Evolutionary conservation across 2,329 filamentous ascomycete genomes (phyloP).

Genomic region (Stenocarpella maydis): DNA sequence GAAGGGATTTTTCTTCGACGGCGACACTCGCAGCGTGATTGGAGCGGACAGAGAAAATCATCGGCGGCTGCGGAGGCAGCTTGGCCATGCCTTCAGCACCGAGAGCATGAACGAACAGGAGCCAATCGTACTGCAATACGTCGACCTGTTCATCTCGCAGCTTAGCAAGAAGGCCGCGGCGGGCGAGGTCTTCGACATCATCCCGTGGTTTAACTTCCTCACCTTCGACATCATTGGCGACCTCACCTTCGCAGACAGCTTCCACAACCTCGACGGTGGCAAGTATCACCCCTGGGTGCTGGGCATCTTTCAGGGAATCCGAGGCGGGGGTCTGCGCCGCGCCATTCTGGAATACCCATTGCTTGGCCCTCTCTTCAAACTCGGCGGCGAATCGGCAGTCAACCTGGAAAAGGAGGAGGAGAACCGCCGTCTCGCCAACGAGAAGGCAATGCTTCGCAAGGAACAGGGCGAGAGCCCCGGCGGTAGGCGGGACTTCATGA

Average conservation of each 20-base stretch:
- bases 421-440: neutral
- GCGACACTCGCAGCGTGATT: neutral
- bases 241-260: constrained; percentile 37
- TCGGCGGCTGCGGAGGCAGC: constrained; percentile 18
- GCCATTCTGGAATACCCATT: neutral
- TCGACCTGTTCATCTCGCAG: constrained; percentile 11
- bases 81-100: constrained; percentile 28
- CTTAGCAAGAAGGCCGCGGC: constrained; percentile 16
- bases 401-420: constrained; percentile 21
- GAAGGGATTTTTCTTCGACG: neutral
- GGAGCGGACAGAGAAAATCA: constrained; percentile 2
- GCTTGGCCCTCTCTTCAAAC: neutral
- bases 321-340: neutral
- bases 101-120: constrained; percentile 33
- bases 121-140: constrained; percentile 13
- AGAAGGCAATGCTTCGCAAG: constrained; percentile 23
- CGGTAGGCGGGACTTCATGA: constrained; percentile 37
- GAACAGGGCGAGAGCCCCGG: constrained; percentile 24
- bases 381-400: neutral
- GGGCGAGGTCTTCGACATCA: constrained; percentile 15
- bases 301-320: constrained; percentile 18
- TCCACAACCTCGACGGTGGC: constrained; percentile 33
- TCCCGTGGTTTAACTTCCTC: constrained; percentile 37
- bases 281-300: constrained; percentile 37
- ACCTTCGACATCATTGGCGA: constrained; percentile 38